Evolutionary conservation across 1,284 basidiomycete species (phyloP).

Genomic region (Apiotrichum sp.): DNA sequence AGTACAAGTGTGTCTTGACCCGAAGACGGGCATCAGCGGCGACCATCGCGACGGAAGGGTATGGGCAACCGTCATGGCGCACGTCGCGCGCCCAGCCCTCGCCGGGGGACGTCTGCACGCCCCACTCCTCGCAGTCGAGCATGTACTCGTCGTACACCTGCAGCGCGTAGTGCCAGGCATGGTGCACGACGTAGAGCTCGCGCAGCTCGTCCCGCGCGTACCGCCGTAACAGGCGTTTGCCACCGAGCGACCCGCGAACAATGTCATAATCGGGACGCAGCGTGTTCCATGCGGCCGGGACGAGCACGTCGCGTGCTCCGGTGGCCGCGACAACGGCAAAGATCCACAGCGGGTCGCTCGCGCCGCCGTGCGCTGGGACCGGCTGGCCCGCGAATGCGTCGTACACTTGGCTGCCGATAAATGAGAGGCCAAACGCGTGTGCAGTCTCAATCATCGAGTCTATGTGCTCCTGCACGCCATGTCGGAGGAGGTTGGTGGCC

Average conservation of each 20-base stretch:
- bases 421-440: not conserved
- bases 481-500: not conserved
- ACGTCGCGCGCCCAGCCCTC: not conserved
- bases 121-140: not conserved
- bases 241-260: not conserved
- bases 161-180: not conserved
- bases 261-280: not conserved
- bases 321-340: not conserved
- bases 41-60: not conserved
- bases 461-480: not conserved
- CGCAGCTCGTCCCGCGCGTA: not conserved
- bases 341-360: conserved; percentile 1
- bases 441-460: conserved; percentile 1
- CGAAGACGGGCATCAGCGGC: not conserved
- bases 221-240: not conserved
- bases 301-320: not conserved
- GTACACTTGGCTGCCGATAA: not conserved
- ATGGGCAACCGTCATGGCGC: not conserved
- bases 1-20: not conserved
- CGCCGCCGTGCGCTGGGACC: not conserved
- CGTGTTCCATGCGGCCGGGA: conserved; percentile 1
- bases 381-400: not conserved
- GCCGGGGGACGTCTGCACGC: no score
- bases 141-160: not conserved
- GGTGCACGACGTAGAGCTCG: conserved; percentile 1